phyloP scores from a whole-genome alignment of 768 basidiomycete species.

The Lactifluus pinguis region DNA sequence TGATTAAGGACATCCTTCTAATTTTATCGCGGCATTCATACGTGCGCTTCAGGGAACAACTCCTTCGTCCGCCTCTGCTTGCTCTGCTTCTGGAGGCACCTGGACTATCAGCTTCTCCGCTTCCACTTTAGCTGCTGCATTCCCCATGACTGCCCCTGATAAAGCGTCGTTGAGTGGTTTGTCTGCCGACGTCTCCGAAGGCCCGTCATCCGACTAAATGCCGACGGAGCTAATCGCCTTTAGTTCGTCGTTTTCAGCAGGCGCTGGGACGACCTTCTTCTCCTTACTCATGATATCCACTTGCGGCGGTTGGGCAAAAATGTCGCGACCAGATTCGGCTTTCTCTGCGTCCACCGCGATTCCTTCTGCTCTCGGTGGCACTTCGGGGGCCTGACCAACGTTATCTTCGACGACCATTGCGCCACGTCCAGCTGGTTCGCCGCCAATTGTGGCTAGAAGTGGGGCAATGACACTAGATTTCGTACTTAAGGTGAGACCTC shows the following conservation, averaged over 20 bases:
- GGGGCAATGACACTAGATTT: slow-evolving; percentile 23
- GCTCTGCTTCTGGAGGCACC: slow-evolving; percentile 26
- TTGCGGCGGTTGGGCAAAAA: slow-evolving; percentile 49
- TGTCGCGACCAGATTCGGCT: slow-evolving; percentile 65
- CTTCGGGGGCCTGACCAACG: slow-evolving; percentile 21
- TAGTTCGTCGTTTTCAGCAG: slow-evolving; percentile 1
- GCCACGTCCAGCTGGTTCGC: slow-evolving; percentile 44
- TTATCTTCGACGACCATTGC: slow-evolving; percentile 45
- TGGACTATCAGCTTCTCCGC: slow-evolving; percentile 15
- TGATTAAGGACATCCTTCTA: too few relatives aligned
- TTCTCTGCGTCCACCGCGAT: slow-evolving; percentile 40
- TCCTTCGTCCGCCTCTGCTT: slow-evolving; percentile 30
- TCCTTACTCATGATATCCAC: slow-evolving; percentile 42
- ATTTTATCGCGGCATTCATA: background rate
- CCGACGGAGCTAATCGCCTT: slow-evolving; percentile 8
- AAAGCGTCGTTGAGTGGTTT: background rate
- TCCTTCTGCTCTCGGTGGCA: slow-evolving; percentile 20
- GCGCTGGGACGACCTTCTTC: background rate
- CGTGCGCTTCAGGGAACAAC: slow-evolving; percentile 27
- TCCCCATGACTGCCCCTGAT: background rate
- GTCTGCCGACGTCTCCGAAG: background rate
- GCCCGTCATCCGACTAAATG: background rate
- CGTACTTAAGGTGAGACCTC: slow-evolving; percentile 29
- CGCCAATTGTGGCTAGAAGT: slow-evolving; percentile 41
- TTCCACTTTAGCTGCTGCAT: too few relatives aligned